Conservation (phyloP, 2,329 filamentous ascomycete genomes). For the Colletotrichum euphorbiae region DNA sequence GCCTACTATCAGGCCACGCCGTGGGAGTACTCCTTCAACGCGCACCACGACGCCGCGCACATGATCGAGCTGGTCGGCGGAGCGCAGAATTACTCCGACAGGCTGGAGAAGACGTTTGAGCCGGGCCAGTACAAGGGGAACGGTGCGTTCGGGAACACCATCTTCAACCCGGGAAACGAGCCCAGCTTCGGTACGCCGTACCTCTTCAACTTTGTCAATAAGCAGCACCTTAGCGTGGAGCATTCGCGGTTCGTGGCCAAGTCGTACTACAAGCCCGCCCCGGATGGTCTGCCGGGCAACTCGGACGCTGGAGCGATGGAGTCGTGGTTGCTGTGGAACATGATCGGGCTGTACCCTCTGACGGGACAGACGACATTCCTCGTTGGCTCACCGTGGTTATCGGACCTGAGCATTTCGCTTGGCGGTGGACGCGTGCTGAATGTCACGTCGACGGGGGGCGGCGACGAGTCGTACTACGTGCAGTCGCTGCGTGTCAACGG, state of each 20-base stretch:
- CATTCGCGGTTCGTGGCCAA: conserved; percentile 70
- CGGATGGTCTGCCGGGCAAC: conserved; percentile 73
- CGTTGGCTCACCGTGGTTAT: conserved; percentile 73
- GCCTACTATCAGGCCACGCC: conserved; percentile 68
- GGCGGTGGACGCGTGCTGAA: conserved; percentile 64
- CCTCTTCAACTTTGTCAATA: conserved; percentile 74
- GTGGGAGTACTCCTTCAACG: conserved; percentile 76
- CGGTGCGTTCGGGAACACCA: conserved; percentile 61
- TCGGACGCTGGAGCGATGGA: conserved; percentile 80
- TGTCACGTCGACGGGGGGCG: conserved; percentile 65
- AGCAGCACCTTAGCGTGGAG: conserved; percentile 70
- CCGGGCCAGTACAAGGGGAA: conserved; percentile 57
- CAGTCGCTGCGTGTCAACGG: conserved; percentile 76
- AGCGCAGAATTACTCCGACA: conserved; percentile 61
- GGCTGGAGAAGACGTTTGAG: conserved; percentile 72
- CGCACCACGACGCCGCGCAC: conserved; percentile 72
- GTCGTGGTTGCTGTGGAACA: conserved; percentile 75
- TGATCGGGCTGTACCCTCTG: conserved; percentile 76
- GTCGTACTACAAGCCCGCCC: conserved; percentile 66
- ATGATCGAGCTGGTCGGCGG: conserved; percentile 69
- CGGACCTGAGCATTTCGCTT: conserved; percentile 68
- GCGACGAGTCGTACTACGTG: conserved; percentile 67
- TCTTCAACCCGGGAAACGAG: conserved; percentile 77
- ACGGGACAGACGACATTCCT: conserved; percentile 77
- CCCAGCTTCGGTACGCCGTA: conserved; percentile 76